Evolutionary conservation across 2,329 filamentous ascomycete genomes (phyloP).

Genomic region (Trichoderma atrobrunneum): DNA sequence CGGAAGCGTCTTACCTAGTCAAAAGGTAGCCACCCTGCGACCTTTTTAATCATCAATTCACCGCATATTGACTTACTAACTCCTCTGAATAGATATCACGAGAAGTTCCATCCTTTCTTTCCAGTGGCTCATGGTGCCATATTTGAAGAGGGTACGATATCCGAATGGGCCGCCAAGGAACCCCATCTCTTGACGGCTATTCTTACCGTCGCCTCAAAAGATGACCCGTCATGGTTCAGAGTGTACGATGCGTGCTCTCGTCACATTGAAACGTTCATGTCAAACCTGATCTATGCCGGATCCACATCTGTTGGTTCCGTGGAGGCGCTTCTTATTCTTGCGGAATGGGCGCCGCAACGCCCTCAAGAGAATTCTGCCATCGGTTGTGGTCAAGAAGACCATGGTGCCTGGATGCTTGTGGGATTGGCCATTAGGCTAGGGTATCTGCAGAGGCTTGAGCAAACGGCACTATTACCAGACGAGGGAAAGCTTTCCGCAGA

Average conservation of each 20-base stretch:
- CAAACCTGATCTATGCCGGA: not conserved
- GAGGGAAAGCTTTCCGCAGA: not conserved
- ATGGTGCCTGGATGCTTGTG: not conserved
- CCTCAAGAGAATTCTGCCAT: not conserved
- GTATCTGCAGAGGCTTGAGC: not conserved
- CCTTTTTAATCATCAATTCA: not conserved
- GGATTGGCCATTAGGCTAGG: not conserved
- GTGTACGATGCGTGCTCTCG: slow-evolving; percentile 2
- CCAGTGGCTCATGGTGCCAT: not conserved
- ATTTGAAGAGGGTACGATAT: not conserved
- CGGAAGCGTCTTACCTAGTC: not conserved
- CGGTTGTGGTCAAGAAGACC: not conserved
- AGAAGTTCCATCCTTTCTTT: not conserved
- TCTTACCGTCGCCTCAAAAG: not conserved
- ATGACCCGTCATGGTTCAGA: not conserved
- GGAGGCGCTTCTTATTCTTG: not conserved
- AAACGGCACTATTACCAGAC: not conserved
- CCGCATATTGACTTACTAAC: not conserved
- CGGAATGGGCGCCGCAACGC: not conserved
- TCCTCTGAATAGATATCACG: not conserved
- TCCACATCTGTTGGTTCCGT: not conserved
- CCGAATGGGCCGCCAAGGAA: not conserved
- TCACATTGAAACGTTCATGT: not conserved
- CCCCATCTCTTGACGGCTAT: not conserved
- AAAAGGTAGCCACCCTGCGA: not conserved